Conservation (phyloP, 106 monocot species). For the Xerophyta viscosa region DNA sequence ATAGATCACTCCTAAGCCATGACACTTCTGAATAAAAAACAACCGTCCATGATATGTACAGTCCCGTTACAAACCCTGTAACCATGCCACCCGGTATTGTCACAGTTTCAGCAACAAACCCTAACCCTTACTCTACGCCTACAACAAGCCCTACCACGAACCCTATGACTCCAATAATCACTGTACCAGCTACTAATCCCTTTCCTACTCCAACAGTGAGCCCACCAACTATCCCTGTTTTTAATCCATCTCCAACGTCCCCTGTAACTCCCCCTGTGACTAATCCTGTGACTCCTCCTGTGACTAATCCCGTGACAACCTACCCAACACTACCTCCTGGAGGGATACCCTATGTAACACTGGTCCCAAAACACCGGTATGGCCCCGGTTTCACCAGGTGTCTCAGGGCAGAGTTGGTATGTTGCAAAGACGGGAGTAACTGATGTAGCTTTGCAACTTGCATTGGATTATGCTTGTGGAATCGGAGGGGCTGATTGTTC, state of each 20-base stretch:
- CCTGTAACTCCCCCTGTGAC: conserved; percentile 9
- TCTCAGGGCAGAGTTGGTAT: conserved; percentile 61
- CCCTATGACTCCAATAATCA: conserved; percentile 10
- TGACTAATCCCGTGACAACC: conserved; percentile 23
- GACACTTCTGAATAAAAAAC: neutral
- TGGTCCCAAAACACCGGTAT: conserved; percentile 22
- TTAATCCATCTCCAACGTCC: conserved; percentile 2
- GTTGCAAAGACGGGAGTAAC: conserved; percentile 42
- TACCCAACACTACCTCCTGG: neutral
- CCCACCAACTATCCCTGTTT: conserved; percentile 19
- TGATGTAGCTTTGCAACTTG: conserved; percentile 42
- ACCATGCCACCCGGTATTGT: conserved; percentile 12
- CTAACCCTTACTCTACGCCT: conserved; percentile 15
- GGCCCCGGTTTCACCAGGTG: conserved; percentile 17
- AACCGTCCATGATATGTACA: conserved; percentile 18
- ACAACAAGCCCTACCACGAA: conserved; percentile 10
- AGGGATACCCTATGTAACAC: conserved; percentile 17
- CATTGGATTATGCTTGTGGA: conserved; percentile 75
- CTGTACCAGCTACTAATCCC: conserved; percentile 20
- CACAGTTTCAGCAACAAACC: conserved; percentile 16
- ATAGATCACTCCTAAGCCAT: conserved; percentile 28
- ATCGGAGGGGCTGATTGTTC: conserved; percentile 75
- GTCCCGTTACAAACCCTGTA: conserved; percentile 21
- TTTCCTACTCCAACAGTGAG: conserved; percentile 10
- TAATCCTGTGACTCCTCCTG: neutral